Conservation (phyloP, 768 basidiomycete species). For the Podaxis sp. region DNA sequence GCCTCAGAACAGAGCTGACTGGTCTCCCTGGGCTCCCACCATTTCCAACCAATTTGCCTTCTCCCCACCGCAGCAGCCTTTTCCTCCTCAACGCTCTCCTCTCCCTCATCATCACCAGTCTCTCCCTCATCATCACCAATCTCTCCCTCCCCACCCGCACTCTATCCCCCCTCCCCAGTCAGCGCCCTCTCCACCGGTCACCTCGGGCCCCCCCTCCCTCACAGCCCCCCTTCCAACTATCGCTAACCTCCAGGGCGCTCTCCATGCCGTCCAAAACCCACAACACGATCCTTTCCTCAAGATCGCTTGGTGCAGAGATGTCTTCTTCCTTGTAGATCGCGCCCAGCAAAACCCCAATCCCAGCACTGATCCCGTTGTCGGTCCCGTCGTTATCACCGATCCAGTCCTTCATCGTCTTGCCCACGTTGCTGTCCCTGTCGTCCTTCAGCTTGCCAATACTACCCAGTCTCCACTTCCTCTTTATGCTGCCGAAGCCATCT, state of each 20-base stretch:
- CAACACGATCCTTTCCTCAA: constrained; percentile 54
- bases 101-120: background rate
- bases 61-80: constrained; percentile 16
- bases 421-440: constrained; percentile 58
- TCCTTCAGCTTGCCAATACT: constrained; percentile 50
- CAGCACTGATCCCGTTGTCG: constrained; percentile 39
- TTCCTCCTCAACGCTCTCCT: background rate
- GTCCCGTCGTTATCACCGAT: constrained; percentile 54
- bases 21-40: constrained; percentile 15
- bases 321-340: constrained; percentile 74
- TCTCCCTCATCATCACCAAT: constrained; percentile 20
- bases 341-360: constrained; percentile 23
- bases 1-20: constrained; percentile 12
- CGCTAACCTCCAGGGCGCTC: constrained; percentile 47
- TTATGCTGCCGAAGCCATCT: constrained; percentile 53
- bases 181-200: constrained; percentile 38
- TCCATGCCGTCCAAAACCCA: constrained; percentile 48
- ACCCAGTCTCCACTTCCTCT: constrained; percentile 5
- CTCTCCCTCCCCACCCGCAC: constrained; percentile 42
- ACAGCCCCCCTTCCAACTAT: constrained; percentile 70
- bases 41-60: constrained; percentile 17
- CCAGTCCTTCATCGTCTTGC: constrained; percentile 55
- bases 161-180: constrained; percentile 36
- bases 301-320: constrained; percentile 79
- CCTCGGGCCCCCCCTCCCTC: constrained; percentile 52